Conservation (phyloP, 495 filamentous ascomycete species). For the Hypoxylon trugodes region DNA sequence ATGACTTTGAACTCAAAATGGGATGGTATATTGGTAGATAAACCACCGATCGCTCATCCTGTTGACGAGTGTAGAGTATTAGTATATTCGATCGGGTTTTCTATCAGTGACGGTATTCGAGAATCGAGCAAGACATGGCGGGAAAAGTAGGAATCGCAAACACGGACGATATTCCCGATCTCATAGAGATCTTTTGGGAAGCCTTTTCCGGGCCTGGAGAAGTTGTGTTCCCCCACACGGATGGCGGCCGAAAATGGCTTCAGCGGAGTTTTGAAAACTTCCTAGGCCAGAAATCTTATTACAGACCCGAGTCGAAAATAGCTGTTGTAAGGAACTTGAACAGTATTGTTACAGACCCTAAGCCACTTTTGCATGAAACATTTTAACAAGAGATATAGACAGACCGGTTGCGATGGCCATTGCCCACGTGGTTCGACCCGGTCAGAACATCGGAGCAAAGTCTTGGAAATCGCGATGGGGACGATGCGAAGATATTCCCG, state of each 20-base stretch:
- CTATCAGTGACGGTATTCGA: background rate
- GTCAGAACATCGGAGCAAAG: slow-evolving; percentile 34
- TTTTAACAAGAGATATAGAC: slow-evolving; percentile 14
- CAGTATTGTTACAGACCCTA: slow-evolving; percentile 10
- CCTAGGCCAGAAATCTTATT: slow-evolving; percentile 39
- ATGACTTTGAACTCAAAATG: slow-evolving; percentile 17
- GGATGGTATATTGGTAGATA: background rate
- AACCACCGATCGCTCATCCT: background rate
- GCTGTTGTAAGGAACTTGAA: slow-evolving; percentile 39
- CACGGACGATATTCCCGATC: slow-evolving; percentile 41
- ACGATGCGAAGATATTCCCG: slow-evolving; percentile 39
- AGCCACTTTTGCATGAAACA: background rate
- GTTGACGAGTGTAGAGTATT: too few relatives aligned
- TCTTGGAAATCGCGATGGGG: slow-evolving; percentile 41
- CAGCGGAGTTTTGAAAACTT: slow-evolving; percentile 44
- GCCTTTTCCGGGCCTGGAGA: slow-evolving; percentile 42
- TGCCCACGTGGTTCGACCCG: slow-evolving; percentile 34
- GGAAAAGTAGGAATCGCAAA: slow-evolving; percentile 51
- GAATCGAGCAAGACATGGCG: slow-evolving; percentile 12
- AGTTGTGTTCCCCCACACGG: slow-evolving; percentile 38
- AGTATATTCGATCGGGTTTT: too few relatives aligned
- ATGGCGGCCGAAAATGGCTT: slow-evolving; percentile 40
- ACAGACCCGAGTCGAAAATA: slow-evolving; percentile 37
- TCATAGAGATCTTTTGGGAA: slow-evolving; percentile 43
- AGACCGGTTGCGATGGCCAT: slow-evolving; percentile 36